Percentiles rank a stretch among this genome's conserved stretches.
These are phyloP conservation scores for Babesia divergens DNA, from an alignment of 169 alveolate species.

Conservation along the genomic window DNA sequence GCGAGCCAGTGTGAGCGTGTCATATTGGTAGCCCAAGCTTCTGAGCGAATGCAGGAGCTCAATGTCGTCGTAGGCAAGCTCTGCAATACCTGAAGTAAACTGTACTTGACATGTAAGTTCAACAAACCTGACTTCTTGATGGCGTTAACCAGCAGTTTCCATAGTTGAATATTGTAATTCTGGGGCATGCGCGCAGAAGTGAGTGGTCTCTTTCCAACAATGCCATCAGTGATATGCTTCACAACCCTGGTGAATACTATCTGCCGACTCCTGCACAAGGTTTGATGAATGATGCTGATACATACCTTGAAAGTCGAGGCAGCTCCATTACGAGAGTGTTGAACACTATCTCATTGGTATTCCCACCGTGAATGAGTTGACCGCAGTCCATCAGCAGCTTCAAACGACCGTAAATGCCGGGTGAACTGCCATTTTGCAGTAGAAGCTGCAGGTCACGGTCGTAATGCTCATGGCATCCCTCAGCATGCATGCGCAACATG, in stretches of 20 bases:
- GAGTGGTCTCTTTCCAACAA: not conserved
- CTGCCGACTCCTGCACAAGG: conserved; percentile 41
- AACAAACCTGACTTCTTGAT: conserved; percentile 41
- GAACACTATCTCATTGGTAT: not conserved
- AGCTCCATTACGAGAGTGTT: conserved; percentile 37
- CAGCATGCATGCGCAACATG: not conserved
- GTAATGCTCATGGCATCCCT: not conserved
- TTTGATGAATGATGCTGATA: not conserved
- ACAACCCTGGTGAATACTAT: conserved; percentile 31
- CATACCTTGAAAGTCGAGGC: conserved; percentile 25
- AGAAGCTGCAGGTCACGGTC: conserved; percentile 26
- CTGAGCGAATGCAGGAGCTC: conserved; percentile 7
- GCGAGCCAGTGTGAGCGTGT: not conserved
- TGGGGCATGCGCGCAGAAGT: not conserved
- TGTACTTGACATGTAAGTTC: not conserved
- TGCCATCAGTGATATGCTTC: conserved; percentile 6
- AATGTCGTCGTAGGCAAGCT: conserved; percentile 38
- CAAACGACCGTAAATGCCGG: conserved; percentile 43
- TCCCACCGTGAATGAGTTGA: not conserved
- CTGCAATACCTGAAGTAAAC: conserved; percentile 13
- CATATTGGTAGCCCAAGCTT: conserved; percentile 7
- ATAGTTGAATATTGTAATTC: not conserved
- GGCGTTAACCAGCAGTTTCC: conserved; percentile 8
- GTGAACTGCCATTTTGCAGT: conserved; percentile 38
- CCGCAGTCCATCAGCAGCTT: conserved; percentile 1